phyloP scores from a whole-genome alignment of 495 filamentous ascomycete genomes.

The Usnea hakonensis region DNA sequence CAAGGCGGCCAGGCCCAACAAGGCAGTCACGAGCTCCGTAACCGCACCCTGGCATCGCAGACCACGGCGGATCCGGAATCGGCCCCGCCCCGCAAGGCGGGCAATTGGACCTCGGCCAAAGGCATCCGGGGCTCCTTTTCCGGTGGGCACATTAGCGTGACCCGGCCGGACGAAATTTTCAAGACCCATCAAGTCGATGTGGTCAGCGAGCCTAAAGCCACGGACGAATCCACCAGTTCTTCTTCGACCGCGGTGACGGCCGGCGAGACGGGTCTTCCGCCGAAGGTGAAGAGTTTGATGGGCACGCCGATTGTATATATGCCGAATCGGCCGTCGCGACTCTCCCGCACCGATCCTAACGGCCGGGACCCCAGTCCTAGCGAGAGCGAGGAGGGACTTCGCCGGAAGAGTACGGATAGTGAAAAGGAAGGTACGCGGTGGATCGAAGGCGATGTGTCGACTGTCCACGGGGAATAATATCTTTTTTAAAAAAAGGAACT shows the following conservation, averaged over 20 bases:
- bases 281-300: conserved; percentile 23
- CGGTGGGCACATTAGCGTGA: conserved; percentile 4
- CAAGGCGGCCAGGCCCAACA: conserved; percentile 2
- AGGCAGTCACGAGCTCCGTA: conserved; percentile 12
- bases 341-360: conserved; percentile 15
- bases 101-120: conserved; percentile 9
- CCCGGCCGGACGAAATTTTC: conserved; percentile 17
- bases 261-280: conserved; percentile 1
- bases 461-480: not conserved
- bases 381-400: conserved; percentile 23
- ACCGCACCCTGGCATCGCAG: conserved; percentile 11
- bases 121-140: conserved; percentile 13
- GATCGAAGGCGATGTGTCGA: conserved; percentile 16
- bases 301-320: conserved; percentile 20
- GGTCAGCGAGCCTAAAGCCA: conserved; percentile 17
- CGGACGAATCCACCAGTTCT: conserved; percentile 10
- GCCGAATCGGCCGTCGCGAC: conserved; percentile 10
- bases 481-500: no score
- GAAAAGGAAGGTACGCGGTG: conserved; percentile 25
- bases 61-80: conserved; percentile 8
- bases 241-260: conserved; percentile 18
- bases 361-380: conserved; percentile 21
- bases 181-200: conserved; percentile 24
- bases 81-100: conserved; percentile 1
- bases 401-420: conserved; percentile 20